Conservation (phyloP, 768 basidiomycete species). For the Lyophyllum semitale region DNA sequence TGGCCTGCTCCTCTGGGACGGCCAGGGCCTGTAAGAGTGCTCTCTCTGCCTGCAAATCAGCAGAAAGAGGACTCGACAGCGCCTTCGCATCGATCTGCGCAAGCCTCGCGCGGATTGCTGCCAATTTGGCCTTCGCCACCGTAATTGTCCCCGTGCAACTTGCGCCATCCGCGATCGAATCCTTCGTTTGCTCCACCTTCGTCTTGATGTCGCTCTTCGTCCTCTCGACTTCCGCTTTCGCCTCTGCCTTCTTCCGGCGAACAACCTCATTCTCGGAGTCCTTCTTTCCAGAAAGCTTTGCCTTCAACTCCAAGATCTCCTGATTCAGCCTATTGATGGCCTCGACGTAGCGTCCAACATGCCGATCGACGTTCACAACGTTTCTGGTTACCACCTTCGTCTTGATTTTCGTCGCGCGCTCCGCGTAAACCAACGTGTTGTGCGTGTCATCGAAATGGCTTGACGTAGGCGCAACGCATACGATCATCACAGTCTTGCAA, state of each 20-base stretch:
- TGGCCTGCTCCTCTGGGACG: conserved; percentile 66
- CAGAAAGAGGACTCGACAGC: conserved; percentile 39
- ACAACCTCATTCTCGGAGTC: conserved; percentile 61
- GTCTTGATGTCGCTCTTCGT: conserved; percentile 71
- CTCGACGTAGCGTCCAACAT: conserved; percentile 94
- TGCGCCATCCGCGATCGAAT: conserved; percentile 76
- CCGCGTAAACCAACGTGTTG: conserved; percentile 96
- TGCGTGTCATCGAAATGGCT: conserved; percentile 98
- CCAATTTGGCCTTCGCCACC: conserved; percentile 70
- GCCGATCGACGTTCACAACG: conserved; percentile 91
- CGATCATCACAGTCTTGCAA: conserved; percentile 99
- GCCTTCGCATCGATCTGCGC: conserved; percentile 51
- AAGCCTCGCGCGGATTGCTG: conserved; percentile 62
- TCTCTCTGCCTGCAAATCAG: conserved; percentile 74
- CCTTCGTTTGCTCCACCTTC: conserved; percentile 71
- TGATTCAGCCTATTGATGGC: conserved; percentile 87
- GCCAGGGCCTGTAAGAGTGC: conserved; percentile 68
- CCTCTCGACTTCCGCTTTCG: conserved; percentile 70
- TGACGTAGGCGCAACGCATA: conserved; percentile 94
- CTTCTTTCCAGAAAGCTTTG: conserved; percentile 76
- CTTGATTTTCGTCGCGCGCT: conserved; percentile 97
- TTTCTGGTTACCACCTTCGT: conserved; percentile 96
- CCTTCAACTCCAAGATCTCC: conserved; percentile 85
- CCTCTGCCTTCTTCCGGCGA: conserved; percentile 71
- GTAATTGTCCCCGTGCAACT: conserved; percentile 68